phyloP scores from a whole-genome alignment of 352 stramenopile species.

The Plasmopara viticola region DNA sequence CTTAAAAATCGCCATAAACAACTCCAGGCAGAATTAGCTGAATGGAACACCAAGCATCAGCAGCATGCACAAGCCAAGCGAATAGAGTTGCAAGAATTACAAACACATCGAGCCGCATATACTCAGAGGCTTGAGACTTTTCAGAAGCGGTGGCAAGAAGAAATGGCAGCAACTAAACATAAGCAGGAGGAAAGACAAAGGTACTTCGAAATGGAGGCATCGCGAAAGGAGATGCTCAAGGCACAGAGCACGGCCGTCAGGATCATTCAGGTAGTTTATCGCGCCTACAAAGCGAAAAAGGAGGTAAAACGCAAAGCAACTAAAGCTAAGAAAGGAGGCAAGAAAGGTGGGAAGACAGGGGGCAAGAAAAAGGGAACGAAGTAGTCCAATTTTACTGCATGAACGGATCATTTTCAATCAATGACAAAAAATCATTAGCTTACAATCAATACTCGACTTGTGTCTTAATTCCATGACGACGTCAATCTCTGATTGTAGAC shows the following conservation, averaged over 20 bases:
- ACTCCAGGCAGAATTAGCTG: constrained; percentile 46
- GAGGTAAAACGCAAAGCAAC: constrained; percentile 58
- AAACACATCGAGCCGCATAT: constrained; percentile 52
- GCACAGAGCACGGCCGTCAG: constrained; percentile 57
- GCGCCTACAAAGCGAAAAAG: constrained; percentile 33
- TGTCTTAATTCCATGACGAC: constrained; percentile 5
- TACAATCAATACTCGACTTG: too few species aligned
- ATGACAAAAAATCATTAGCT: not conserved
- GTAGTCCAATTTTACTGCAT: constrained; percentile 2
- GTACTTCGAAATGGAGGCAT: constrained; percentile 52
- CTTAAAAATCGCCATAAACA: constrained; percentile 74
- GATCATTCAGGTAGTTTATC: constrained; percentile 65
- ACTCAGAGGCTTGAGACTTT: constrained; percentile 56
- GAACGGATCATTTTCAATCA: not conserved
- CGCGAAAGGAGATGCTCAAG: constrained; percentile 63
- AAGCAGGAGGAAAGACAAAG: constrained; percentile 70
- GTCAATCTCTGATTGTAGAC: constrained; percentile 7
- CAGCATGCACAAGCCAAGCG: constrained; percentile 74
- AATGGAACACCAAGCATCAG: constrained; percentile 81
- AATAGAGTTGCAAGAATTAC: constrained; percentile 46
- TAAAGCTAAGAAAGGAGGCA: constrained; percentile 34
- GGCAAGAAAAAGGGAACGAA: constrained; percentile 52
- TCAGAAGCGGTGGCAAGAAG: constrained; percentile 64
- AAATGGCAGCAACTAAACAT: constrained; percentile 62
- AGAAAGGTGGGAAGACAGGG: constrained; percentile 60